These are phyloP conservation scores for Pythium pectinolyticum DNA, from an alignment of 352 stramenopile genomes.

Conservation along the genomic window DNA sequence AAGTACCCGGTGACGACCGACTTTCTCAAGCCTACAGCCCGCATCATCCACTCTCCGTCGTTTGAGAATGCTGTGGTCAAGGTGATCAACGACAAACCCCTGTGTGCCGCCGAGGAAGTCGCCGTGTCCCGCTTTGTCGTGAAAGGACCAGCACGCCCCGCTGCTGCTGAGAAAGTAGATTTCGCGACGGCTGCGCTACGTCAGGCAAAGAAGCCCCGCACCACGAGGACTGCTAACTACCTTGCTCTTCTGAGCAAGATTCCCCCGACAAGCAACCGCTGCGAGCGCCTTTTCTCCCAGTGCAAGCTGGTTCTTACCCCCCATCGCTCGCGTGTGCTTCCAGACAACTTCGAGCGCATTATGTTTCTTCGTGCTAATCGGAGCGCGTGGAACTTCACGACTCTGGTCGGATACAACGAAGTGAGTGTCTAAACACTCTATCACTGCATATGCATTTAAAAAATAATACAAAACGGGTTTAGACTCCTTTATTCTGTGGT, in stretches of 20 bases:
- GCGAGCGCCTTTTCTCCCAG: conserved; percentile 5
- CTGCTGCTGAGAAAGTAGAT: background rate
- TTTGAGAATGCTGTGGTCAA: conserved; percentile 17
- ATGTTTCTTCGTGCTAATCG: conserved; percentile 30
- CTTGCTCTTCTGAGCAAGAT: background rate
- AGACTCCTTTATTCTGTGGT: too few relatives aligned
- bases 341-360: conserved; percentile 27
- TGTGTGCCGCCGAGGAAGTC: background rate
- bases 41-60: background rate
- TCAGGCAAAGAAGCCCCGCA: background rate
- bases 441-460: background rate
- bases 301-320: conserved; percentile 12
- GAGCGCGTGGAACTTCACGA: conserved; percentile 18
- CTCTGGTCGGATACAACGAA: background rate
- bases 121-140: background rate
- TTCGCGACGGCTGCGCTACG: background rate
- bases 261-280: conserved; percentile 8
- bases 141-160: background rate
- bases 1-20: conserved; percentile 7
- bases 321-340: conserved; percentile 4
- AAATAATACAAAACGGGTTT: background rate
- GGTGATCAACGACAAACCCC: background rate
- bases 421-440: background rate
- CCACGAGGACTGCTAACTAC: background rate
- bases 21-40: background rate